Percentiles rank a stretch among this genome's conserved stretches.
phyloP scores from a whole-genome alignment of 75 land plant genomes.

The Selaginella tamariscina region DNA sequence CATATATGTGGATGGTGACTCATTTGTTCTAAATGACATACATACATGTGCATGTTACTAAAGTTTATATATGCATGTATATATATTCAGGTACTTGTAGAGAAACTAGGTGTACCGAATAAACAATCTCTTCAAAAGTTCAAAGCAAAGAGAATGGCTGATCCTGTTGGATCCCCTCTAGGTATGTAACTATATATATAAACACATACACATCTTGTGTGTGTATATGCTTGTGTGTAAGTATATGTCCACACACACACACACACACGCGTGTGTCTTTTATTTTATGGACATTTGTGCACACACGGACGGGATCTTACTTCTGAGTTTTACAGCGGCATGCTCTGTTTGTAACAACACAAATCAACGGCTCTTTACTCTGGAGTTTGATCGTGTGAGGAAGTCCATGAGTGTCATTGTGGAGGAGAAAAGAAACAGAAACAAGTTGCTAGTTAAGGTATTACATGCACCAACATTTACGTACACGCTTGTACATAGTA shows the following conservation, averaged over 20 bases:
- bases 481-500: no score
- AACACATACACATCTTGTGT: no score
- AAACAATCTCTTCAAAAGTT: background rate
- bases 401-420: slow-evolving; percentile 14
- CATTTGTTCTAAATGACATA: no score
- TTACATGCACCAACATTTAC: no score
- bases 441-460: slow-evolving; percentile 4
- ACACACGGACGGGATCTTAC: no score
- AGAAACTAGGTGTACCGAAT: slow-evolving; percentile 62
- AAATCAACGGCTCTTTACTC: slow-evolving; percentile 19
- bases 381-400: background rate
- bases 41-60: no score
- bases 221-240: no score
- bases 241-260: no score
- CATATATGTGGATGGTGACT: no score
- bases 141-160: slow-evolving; percentile 11
- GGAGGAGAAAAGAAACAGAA: background rate
- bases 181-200: background rate
- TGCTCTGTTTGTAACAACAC: slow-evolving; percentile 2
- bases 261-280: no score
- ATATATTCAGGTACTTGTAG: slow-evolving; percentile 63
- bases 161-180: background rate
- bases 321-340: slow-evolving; percentile 21
- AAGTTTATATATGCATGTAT: background rate
- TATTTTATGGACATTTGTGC: no score